Percentiles rank a stretch among this genome's conserved stretches.
phyloP scores from a whole-genome alignment of 805 yeast species.

The Candida palmyrensis region DNA sequence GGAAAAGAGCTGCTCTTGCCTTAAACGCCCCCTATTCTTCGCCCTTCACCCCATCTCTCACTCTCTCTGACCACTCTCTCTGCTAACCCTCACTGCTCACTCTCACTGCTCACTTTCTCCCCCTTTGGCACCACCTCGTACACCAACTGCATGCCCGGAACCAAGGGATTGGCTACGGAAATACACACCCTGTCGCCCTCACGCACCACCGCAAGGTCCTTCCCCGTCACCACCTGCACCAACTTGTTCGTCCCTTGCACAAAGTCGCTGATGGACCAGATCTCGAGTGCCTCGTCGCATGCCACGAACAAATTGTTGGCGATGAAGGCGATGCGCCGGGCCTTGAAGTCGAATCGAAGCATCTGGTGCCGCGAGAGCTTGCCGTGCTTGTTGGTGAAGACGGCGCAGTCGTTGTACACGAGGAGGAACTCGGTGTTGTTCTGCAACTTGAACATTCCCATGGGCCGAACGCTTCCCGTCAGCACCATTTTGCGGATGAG shows the following conservation, averaged over 20 bases:
- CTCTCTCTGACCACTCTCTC: neutral
- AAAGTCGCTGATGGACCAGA: slow-evolving; percentile 52
- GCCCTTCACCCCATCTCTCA: neutral
- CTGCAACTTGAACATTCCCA: slow-evolving; percentile 59
- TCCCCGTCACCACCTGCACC: slow-evolving; percentile 68
- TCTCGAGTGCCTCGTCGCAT: slow-evolving; percentile 65
- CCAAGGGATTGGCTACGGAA: slow-evolving; percentile 61
- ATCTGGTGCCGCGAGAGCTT: slow-evolving; percentile 41
- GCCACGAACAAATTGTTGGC: slow-evolving; percentile 38
- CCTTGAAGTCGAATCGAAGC: slow-evolving; percentile 39
- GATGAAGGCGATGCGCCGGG: slow-evolving; percentile 28
- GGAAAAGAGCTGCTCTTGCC: too few relatives aligned
- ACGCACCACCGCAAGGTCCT: slow-evolving; percentile 42
- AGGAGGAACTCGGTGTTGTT: slow-evolving; percentile 51
- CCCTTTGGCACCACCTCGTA: slow-evolving; percentile 26
- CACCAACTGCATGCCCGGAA: slow-evolving; percentile 57
- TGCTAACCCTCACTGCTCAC: neutral
- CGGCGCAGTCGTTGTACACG: slow-evolving; percentile 67
- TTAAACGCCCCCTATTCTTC: too few relatives aligned
- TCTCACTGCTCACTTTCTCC: neutral
- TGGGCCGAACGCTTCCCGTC: slow-evolving; percentile 42
- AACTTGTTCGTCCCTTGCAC: slow-evolving; percentile 43
- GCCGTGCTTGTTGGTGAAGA: slow-evolving; percentile 58
- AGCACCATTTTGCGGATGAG: slow-evolving; percentile 35
- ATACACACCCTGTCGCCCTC: slow-evolving; percentile 18